Percentiles rank a stretch among this genome's conserved stretches.
These are phyloP conservation scores for Pseudocercospora fuligena DNA, from an alignment of 2,329 filamentous ascomycete species.

Conservation along the genomic window DNA sequence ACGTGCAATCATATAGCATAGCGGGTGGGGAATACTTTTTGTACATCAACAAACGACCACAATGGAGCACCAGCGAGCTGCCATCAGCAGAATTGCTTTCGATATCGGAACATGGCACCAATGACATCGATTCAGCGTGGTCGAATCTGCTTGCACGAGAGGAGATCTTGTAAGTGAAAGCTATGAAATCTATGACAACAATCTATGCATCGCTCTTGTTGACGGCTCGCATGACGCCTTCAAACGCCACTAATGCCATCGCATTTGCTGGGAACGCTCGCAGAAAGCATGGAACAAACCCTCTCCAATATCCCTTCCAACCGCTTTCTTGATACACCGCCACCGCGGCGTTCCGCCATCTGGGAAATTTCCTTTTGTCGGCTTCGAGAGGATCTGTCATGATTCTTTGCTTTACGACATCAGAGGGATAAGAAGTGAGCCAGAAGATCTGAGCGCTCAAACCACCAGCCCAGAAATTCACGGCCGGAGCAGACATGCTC, in stretches of 20 bases:
- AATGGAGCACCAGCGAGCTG: neutral
- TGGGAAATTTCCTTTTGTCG: conserved; percentile 64
- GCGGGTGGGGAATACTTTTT: neutral
- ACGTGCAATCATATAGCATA: conserved; percentile 5
- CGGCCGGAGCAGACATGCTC: conserved; percentile 71
- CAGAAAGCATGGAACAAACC: conserved; percentile 91
- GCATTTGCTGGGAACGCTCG: conserved; percentile 95
- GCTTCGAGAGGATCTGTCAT: conserved; percentile 93
- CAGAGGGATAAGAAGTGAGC: conserved; percentile 53
- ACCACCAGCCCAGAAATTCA: conserved; percentile 98
- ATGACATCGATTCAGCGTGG: neutral
- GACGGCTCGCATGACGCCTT: conserved; percentile 65
- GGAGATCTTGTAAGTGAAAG: neutral
- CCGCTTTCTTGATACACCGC: conserved; percentile 79
- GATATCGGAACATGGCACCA: neutral
- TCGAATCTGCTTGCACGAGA: neutral
- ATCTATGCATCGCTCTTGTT: conserved; percentile 20
- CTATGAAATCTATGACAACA: neutral
- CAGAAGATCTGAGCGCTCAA: conserved; percentile 93
- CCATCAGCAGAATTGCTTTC: neutral
- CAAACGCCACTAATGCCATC: conserved; percentile 89
- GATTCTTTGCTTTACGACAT: conserved; percentile 82
- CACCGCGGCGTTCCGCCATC: conserved; percentile 79
- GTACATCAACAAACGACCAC: conserved; percentile 9
- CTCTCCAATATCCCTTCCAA: conserved; percentile 82